Evolutionary conservation across 2,329 filamentous ascomycete genomes (phyloP).

Genomic region (Fusarium subtropicale): DNA sequence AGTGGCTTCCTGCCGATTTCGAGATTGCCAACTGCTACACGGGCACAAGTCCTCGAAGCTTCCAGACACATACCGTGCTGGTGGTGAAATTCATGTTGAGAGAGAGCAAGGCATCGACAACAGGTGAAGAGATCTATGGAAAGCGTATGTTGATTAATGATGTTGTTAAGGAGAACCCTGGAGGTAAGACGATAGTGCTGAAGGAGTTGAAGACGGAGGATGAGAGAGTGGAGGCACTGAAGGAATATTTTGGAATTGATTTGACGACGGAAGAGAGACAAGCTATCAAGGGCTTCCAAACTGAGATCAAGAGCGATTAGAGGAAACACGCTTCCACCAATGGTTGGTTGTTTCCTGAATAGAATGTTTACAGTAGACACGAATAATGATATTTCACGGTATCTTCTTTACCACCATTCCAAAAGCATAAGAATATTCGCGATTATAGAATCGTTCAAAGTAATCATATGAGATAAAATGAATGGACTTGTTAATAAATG

Average conservation of each 20-base stretch:
- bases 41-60: slow-evolving; percentile 60
- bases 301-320: slow-evolving; percentile 54
- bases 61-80: slow-evolving; percentile 66
- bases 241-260: slow-evolving; percentile 64
- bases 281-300: slow-evolving; percentile 62
- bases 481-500: neutral
- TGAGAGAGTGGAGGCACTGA: slow-evolving; percentile 64
- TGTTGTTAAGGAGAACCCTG: slow-evolving; percentile 65
- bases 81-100: slow-evolving; percentile 65
- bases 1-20: slow-evolving; percentile 72
- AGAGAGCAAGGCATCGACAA: slow-evolving; percentile 55
- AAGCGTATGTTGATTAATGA: slow-evolving; percentile 64
- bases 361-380: neutral
- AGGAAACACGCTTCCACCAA: slow-evolving; percentile 1
- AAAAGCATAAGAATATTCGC: neutral
- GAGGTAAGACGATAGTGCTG: slow-evolving; percentile 62
- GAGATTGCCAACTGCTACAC: slow-evolving; percentile 69
- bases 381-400: neutral
- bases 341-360: neutral
- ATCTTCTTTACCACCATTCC: too few species aligned
- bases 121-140: slow-evolving; percentile 60
- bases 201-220: slow-evolving; percentile 61
- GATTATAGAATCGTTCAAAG: neutral
- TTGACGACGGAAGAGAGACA: slow-evolving; percentile 62
- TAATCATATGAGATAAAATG: neutral